A percentile compares a stretch with the other conserved stretches of the same genome.
Evolutionary conservation across 1,139 yeast species (phyloP).

Genomic region (Dujonia santamariae): DNA sequence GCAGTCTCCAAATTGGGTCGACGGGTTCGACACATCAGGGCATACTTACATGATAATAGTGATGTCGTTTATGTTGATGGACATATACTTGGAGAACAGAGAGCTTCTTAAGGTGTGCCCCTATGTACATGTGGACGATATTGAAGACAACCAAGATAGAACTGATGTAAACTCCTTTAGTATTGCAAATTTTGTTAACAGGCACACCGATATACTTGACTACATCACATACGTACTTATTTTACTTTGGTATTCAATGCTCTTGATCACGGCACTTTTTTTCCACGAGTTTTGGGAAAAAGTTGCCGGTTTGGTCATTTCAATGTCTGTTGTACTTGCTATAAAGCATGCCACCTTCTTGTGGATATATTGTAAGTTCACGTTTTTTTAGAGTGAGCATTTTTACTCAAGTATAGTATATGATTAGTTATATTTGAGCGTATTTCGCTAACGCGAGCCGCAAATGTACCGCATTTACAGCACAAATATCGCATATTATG

Average conservation of each 20-base stretch:
- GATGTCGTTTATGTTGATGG: conserved; percentile 4
- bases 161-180: background rate
- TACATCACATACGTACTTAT: conserved; percentile 15
- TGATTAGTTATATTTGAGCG: too few species aligned
- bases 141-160: background rate
- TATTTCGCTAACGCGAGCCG: too few species aligned
- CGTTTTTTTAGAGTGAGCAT: background rate
- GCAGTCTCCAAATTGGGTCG: conserved; percentile 39
- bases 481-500: background rate
- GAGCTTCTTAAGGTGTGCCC: too few species aligned
- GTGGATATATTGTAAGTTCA: background rate
- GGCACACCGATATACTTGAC: conserved; percentile 18
- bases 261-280: conserved; percentile 53
- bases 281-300: conserved; percentile 63
- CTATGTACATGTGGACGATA: background rate
- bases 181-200: background rate
- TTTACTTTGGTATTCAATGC: conserved; percentile 43
- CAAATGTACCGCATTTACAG: too few species aligned
- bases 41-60: conserved; percentile 39
- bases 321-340: too few species aligned
- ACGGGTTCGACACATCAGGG: conserved; percentile 65
- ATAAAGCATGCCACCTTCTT: conserved; percentile 1
- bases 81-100: too few species aligned
- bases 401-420: too few species aligned
- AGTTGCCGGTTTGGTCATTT: conserved; percentile 47